These are phyloP conservation scores for Remersonia thermophila DNA, from an alignment of 2,329 filamentous ascomycete genomes.

Conservation along the genomic window DNA sequence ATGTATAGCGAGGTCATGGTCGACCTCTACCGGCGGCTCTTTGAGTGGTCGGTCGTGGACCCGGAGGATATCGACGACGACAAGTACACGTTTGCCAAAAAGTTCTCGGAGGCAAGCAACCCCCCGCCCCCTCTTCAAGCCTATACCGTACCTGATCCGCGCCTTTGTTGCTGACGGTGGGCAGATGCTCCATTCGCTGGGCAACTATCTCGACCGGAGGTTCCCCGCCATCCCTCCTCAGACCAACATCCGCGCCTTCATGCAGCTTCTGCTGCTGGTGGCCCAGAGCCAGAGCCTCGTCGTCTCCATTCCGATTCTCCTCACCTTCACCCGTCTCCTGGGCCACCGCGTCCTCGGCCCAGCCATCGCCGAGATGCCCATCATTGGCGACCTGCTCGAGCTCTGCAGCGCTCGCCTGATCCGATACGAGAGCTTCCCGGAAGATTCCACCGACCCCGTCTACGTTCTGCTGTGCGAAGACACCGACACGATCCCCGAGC, in stretches of 20 bases:
- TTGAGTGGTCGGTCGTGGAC: conserved; percentile 68
- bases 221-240: conserved; percentile 52
- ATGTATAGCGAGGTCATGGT: conserved; percentile 66
- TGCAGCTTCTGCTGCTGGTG: conserved; percentile 67
- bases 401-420: conserved; percentile 73
- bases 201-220: conserved; percentile 71
- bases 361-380: conserved; percentile 47
- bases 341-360: conserved; percentile 55
- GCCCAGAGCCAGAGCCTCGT: conserved; percentile 78
- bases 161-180: conserved; percentile 11
- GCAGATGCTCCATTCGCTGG: conserved; percentile 74
- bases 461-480: conserved; percentile 80
- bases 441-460: conserved; percentile 68
- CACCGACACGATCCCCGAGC: conserved; percentile 85
- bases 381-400: conserved; percentile 67
- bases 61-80: conserved; percentile 78
- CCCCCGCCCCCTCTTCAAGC: not conserved
- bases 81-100: conserved; percentile 86
- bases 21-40: conserved; percentile 58
- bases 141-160: no score
- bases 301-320: conserved; percentile 83
- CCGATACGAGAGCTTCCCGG: conserved; percentile 75
- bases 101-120: conserved; percentile 67
- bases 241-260: conserved; percentile 58
- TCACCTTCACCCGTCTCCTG: conserved; percentile 78